Evolutionary conservation across 2,329 filamentous ascomycete species (phyloP).

Genomic region (Fusarium sp.): DNA sequence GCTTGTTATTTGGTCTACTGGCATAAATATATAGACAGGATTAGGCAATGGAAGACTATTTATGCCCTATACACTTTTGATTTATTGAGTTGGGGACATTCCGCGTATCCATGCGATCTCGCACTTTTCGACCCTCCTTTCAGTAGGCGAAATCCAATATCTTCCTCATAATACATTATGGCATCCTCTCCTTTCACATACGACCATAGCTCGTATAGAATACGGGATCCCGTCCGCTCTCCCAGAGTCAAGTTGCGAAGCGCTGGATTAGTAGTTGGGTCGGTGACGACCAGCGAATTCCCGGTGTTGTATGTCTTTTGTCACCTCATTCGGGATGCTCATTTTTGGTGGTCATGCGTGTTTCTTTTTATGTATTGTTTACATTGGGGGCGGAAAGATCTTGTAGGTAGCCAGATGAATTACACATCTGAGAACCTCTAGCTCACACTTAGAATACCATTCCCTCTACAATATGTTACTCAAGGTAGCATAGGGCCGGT

Average conservation of each 20-base stretch:
- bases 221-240: slow-evolving; percentile 20
- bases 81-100: neutral
- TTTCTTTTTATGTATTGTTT: neutral
- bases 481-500: neutral
- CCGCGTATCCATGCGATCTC: neutral
- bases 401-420: neutral
- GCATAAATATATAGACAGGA: slow-evolving; percentile 52
- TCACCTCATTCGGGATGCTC: neutral
- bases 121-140: too few relatives aligned
- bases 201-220: slow-evolving; percentile 19
- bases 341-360: neutral
- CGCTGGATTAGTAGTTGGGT: slow-evolving; percentile 14
- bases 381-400: neutral
- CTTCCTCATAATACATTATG: neutral
- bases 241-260: slow-evolving; percentile 12
- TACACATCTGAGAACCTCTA: neutral
- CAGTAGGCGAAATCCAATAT: too few relatives aligned
- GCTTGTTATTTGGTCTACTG: slow-evolving; percentile 84
- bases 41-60: slow-evolving; percentile 4
- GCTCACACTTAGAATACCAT: neutral
- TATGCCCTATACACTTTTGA: neutral
- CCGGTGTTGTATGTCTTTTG: slow-evolving; percentile 14
- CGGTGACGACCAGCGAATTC: slow-evolving; percentile 16
- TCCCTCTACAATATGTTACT: neutral
- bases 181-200: neutral